These are phyloP conservation scores for Ogataea populi-albae DNA, from an alignment of 805 yeast genomes.

Conservation along the genomic window DNA sequence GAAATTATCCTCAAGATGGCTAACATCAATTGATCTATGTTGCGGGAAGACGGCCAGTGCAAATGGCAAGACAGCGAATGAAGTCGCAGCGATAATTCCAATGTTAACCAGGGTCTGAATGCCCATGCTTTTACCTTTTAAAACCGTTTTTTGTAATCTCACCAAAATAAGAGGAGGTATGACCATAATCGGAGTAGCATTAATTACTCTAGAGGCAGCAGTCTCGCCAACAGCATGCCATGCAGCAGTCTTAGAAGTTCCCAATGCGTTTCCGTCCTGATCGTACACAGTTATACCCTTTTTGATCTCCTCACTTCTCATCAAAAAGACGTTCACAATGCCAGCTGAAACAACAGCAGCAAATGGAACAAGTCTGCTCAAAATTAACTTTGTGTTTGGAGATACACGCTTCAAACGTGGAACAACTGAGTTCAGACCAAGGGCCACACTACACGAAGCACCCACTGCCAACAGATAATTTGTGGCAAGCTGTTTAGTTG, in stretches of 20 bases:
- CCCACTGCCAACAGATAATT: slow-evolving; percentile 87
- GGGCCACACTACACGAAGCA: slow-evolving; percentile 93
- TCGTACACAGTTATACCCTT: slow-evolving; percentile 77
- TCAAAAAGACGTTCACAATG: slow-evolving; percentile 88
- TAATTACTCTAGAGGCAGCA: slow-evolving; percentile 89
- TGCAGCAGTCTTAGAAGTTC: slow-evolving; percentile 84
- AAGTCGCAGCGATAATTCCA: slow-evolving; percentile 81
- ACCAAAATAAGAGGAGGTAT: slow-evolving; percentile 86
- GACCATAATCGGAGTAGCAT: slow-evolving; percentile 97
- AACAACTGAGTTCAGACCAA: slow-evolving; percentile 89
- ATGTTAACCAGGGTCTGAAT: slow-evolving; percentile 72
- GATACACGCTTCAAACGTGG: slow-evolving; percentile 72
- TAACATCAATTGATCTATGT: slow-evolving; percentile 58
- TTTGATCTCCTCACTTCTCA: slow-evolving; percentile 92
- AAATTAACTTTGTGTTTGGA: slow-evolving; percentile 65
- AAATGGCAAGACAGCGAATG: slow-evolving; percentile 87
- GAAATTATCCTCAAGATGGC: slow-evolving; percentile 63
- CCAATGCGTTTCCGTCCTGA: slow-evolving; percentile 59
- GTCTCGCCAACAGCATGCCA: slow-evolving; percentile 94
- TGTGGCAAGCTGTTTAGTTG: slow-evolving; percentile 70
- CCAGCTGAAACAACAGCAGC: slow-evolving; percentile 99
- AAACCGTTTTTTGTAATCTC: slow-evolving; percentile 64
- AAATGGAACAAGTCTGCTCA: slow-evolving; percentile 91
- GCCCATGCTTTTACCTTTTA: slow-evolving; percentile 65
- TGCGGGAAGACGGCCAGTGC: slow-evolving; percentile 97